A percentile compares a stretch with the other conserved stretches of the same genome.
Conservation (phyloP, 1,139 yeast genomes). For the Zygotorulaspora mrakii region DNA sequence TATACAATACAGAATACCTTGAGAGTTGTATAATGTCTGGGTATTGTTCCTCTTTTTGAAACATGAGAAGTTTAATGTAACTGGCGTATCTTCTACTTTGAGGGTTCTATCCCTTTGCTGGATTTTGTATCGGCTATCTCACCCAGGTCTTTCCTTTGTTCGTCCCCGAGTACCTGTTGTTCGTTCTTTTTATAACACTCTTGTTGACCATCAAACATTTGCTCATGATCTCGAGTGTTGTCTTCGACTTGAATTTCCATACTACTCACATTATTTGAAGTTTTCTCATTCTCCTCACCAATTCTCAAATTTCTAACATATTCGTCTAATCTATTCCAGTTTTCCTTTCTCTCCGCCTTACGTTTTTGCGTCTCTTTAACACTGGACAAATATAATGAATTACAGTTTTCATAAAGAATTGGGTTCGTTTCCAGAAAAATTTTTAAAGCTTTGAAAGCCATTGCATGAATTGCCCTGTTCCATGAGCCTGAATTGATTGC, state of each 20-base stretch:
- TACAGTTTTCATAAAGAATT: constrained; percentile 85
- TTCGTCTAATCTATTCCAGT: constrained; percentile 70
- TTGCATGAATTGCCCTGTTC: constrained; percentile 89
- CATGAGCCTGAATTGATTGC: constrained; percentile 48
- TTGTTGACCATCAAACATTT: too few species aligned
- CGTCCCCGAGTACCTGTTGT: neutral
- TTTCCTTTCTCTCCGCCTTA: constrained; percentile 54
- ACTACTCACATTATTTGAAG: constrained; percentile 21
- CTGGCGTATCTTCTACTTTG: neutral
- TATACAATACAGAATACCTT: neutral
- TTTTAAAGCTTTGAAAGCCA: constrained; percentile 87
- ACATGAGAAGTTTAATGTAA: too few species aligned
- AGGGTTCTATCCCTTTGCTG: constrained; percentile 3
- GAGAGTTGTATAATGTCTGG: too few species aligned
- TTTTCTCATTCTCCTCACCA: constrained; percentile 21
- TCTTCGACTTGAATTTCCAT: constrained; percentile 10
- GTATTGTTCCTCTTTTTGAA: too few species aligned
- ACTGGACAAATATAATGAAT: constrained; percentile 63
- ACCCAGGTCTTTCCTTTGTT: neutral
- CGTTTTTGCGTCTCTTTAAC: constrained; percentile 36
- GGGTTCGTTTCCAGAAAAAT: constrained; percentile 94
- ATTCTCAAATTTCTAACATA: constrained; percentile 46
- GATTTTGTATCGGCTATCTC: neutral
- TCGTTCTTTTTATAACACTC: neutral
- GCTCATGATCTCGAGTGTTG: constrained; percentile 2